A percentile compares a stretch with the other conserved stretches of the same genome.
Evolutionary conservation across 192 early-diverging fungal species (phyloP).

Genomic region (Cetraspora pellucida): DNA sequence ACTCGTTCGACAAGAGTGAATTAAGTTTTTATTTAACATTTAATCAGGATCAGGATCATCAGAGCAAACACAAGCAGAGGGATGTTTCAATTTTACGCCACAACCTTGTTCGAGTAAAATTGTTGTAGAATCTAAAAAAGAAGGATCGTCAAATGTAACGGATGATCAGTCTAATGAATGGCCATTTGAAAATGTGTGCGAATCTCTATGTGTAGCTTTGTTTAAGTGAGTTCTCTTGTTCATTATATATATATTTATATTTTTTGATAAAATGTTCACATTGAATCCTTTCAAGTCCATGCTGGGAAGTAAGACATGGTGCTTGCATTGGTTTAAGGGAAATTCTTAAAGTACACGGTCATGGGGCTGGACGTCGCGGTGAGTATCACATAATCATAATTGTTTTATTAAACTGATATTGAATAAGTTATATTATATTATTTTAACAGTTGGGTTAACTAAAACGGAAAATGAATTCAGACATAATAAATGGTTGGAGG

Average conservation of each 20-base stretch:
- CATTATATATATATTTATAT: slow-evolving; percentile 39
- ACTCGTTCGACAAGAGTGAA: no score
- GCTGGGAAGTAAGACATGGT: slow-evolving; percentile 95
- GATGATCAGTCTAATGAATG: slow-evolving; percentile 51
- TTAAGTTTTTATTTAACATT: no score
- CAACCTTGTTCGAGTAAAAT: slow-evolving; percentile 64
- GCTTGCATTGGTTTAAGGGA: slow-evolving; percentile 92
- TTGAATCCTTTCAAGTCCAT: slow-evolving; percentile 65
- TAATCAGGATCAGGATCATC: slow-evolving; percentile 20
- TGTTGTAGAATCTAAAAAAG: slow-evolving; percentile 68
- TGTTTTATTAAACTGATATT: background rate
- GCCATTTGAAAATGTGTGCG: slow-evolving; percentile 62
- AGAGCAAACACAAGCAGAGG: slow-evolving; percentile 47
- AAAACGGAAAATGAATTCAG: slow-evolving; percentile 59
- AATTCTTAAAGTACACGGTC: slow-evolving; percentile 84
- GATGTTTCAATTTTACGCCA: slow-evolving; percentile 59
- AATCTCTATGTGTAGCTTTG: slow-evolving; percentile 58
- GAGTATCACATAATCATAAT: background rate
- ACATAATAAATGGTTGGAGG: slow-evolving; percentile 84
- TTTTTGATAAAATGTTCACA: slow-evolving; percentile 67
- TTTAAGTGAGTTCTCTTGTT: slow-evolving; percentile 43
- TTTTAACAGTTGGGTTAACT: slow-evolving; percentile 46
- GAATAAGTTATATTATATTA: background rate
- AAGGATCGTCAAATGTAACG: slow-evolving; percentile 25
- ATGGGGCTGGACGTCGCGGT: slow-evolving; percentile 75